These are phyloP conservation scores for Aspergillus phoenicis DNA, from an alignment of 2,329 filamentous ascomycete genomes.

Conservation along the genomic window DNA sequence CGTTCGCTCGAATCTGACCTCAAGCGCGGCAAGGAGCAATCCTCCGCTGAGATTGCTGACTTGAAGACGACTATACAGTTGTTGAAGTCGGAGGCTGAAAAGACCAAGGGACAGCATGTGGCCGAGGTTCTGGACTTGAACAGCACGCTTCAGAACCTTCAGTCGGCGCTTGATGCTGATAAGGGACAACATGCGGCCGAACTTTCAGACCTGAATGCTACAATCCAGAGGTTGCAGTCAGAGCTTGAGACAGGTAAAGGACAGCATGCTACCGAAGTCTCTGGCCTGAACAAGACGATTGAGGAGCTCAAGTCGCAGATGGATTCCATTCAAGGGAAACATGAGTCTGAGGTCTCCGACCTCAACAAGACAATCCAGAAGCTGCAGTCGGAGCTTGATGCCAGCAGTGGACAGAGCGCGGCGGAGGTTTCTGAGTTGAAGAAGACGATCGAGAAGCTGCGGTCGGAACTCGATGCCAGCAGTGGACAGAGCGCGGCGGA, in stretches of 20 bases:
- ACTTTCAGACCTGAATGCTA: constrained; percentile 60
- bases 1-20: constrained; percentile 58
- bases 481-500: constrained; percentile 58
- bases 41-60: constrained; percentile 61
- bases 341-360: constrained; percentile 61
- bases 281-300: constrained; percentile 50
- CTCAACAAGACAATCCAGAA: constrained; percentile 59
- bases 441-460: constrained; percentile 60
- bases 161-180: constrained; percentile 42
- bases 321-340: constrained; percentile 51
- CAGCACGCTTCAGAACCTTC: constrained; percentile 61
- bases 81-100: constrained; percentile 52
- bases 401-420: constrained; percentile 47
- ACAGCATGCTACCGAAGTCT: constrained; percentile 56
- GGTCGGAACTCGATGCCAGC: constrained; percentile 51
- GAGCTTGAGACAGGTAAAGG: constrained; percentile 51
- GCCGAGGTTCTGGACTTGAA: constrained; percentile 64
- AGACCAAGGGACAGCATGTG: constrained; percentile 64
- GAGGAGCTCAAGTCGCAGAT: constrained; percentile 50
- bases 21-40: constrained; percentile 51
- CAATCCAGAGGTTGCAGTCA: constrained; percentile 59
- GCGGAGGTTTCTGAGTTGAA: constrained; percentile 63
- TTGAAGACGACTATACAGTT: constrained; percentile 60
- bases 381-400: constrained; percentile 51
- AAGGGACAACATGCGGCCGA: constrained; percentile 57